Base-by-base conservation (phyloP, 192 early-diverging fungal genomes). In the Spizellomyces sp. region DNA sequence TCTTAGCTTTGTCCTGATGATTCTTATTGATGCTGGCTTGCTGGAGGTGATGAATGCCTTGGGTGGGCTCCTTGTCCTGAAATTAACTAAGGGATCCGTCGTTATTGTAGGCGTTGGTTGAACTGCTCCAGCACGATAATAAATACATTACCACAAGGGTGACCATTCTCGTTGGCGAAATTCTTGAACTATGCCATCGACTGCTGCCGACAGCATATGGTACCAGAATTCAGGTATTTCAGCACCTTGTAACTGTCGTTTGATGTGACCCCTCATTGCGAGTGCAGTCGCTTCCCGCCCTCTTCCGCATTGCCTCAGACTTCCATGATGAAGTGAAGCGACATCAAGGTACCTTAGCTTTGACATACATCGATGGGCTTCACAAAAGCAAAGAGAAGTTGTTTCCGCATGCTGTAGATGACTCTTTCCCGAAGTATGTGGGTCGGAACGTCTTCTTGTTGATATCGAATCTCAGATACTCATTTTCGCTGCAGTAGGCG, bases 1-100 rank as follows among this genome's bases (percentile, higher is more conserved):
- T 75, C 81, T 89, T 17, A 85, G 83, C 47, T 79, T 94, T 8
- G 78, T 91, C 5, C 67, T 95, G 8, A 85, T 89, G 1, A 83
- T 90, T n/a, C 92, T 95, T 72, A 87, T 94, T 45, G 90, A 94
- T 21, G 79, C 82, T 58, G 90, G 91, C 9, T 67, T 95, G 43
- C 72, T 92, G 21, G 75, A 79, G 42, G 77, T 79, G 27, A 47
- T 36, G 27, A 3, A 36, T 36, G 27, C 27, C 27, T 0, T 36
- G 27, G 27, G 27, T 36, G 27, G 27, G 27, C 27, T 6, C n/a
- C n/a, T 14, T 44, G 17, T 17, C 27, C 27, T 36, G 27, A 36
- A 3, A 36, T 36, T 3, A 36, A 36, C 27, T 36, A 36, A 36
- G 27, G 27, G 27, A 36, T 36, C 27, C 27, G 1, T 36, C 3